Percentiles rank a stretch among this genome's conserved stretches.
Evolutionary conservation across 306 rosid species (phyloP).

Genomic region (Luffa acutangula): DNA sequence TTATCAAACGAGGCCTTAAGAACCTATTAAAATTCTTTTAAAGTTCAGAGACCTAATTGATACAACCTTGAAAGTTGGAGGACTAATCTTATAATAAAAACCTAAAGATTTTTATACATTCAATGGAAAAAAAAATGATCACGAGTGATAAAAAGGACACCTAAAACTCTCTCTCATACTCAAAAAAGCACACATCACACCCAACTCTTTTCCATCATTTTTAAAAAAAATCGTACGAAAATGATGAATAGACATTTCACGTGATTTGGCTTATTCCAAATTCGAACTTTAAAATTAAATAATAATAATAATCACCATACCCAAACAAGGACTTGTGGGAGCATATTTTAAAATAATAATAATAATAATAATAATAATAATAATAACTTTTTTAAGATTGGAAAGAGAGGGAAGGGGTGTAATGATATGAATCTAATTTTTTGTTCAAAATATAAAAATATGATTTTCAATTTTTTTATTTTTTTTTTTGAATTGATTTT

Average conservation of each 20-base stretch:
- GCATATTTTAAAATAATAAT: neutral
- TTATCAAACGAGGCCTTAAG: too few relatives aligned
- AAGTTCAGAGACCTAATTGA: too few relatives aligned
- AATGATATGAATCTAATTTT: neutral
- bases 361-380: neutral
- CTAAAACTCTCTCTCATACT: neutral
- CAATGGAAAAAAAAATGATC: neutral
- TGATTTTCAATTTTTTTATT: neutral
- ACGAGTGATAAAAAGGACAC: conserved; percentile 5
- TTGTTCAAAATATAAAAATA: neutral
- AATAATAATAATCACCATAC: neutral
- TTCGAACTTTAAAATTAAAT: neutral
- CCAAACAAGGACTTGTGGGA: neutral
- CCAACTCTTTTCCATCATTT: neutral
- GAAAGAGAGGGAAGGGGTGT: neutral
- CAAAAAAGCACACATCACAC: neutral
- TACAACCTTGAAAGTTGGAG: too few relatives aligned
- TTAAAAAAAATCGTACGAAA: neutral
- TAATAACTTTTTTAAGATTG: neutral
- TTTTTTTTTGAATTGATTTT: too few relatives aligned
- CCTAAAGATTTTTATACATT: too few relatives aligned
- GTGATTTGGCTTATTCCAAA: neutral
- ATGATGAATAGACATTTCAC: neutral
- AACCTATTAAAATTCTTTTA: too few relatives aligned
- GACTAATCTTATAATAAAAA: too few relatives aligned